phyloP scores from a whole-genome alignment of 2,329 filamentous ascomycete species.

The Pseudogymnoascus verrucosus region DNA sequence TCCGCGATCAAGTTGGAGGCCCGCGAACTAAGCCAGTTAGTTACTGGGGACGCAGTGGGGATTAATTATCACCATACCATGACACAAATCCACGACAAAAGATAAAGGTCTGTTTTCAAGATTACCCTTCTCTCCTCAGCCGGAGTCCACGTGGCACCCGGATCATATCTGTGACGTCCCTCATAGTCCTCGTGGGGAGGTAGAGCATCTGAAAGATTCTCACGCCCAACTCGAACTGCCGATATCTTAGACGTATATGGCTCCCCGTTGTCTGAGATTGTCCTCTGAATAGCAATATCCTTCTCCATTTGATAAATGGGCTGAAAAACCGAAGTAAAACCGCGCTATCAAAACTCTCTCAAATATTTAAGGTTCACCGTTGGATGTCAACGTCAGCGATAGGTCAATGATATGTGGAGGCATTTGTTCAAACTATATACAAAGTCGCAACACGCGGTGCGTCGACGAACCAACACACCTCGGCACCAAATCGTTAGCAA shows the following conservation, averaged over 20 bases:
- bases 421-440: not conserved
- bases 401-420: not conserved
- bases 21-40: conserved; percentile 45
- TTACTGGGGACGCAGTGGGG: conserved; percentile 11
- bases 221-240: conserved; percentile 14
- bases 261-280: conserved; percentile 6
- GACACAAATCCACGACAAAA: conserved; percentile 36
- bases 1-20: conserved; percentile 54
- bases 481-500: not conserved
- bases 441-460: not conserved
- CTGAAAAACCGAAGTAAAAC: not conserved
- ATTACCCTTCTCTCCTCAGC: conserved; percentile 49
- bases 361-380: not conserved
- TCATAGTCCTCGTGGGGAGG: conserved; percentile 36
- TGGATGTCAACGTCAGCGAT: not conserved
- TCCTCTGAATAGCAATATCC: conserved; percentile 8
- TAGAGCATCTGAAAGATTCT: conserved; percentile 23
- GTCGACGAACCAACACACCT: not conserved
- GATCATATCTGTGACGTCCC: conserved; percentile 42
- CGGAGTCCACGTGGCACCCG: conserved; percentile 44
- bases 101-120: conserved; percentile 41
- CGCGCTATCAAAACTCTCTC: not conserved
- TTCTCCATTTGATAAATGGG: conserved; percentile 12
- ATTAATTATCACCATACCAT: conserved; percentile 31
- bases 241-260: conserved; percentile 15